These are phyloP conservation scores for Alternaria sp. DNA, from an alignment of 2,329 filamentous ascomycete genomes.

Conservation along the genomic window DNA sequence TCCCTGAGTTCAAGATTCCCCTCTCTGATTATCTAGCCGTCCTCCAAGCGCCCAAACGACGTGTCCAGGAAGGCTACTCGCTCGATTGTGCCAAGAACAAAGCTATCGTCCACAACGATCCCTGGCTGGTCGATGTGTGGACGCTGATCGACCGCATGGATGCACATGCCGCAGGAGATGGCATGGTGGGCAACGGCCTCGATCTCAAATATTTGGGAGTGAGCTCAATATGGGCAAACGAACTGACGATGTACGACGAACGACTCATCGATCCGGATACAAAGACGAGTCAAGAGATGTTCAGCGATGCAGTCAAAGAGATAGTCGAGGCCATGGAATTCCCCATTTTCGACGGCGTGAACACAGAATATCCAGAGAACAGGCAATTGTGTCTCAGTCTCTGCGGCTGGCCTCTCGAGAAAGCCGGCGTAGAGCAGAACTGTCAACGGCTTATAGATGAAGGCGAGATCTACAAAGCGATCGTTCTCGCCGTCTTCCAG, in stretches of 20 bases:
- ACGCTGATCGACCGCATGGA: slow-evolving; percentile 73
- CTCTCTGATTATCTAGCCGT: slow-evolving; percentile 44
- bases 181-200: slow-evolving; percentile 72
- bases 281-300: slow-evolving; percentile 63
- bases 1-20: slow-evolving; percentile 41
- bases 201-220: slow-evolving; percentile 81
- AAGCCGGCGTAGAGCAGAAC: slow-evolving; percentile 56
- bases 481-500: slow-evolving; percentile 76
- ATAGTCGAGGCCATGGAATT: slow-evolving; percentile 69
- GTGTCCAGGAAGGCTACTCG: slow-evolving; percentile 63
- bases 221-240: slow-evolving; percentile 72
- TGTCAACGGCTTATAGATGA: slow-evolving; percentile 60
- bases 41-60: slow-evolving; percentile 53
- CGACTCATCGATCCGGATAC: slow-evolving; percentile 44
- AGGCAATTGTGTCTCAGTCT: slow-evolving; percentile 77
- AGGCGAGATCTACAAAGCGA: slow-evolving; percentile 73
- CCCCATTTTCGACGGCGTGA: slow-evolving; percentile 67
- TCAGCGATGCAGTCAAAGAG: slow-evolving; percentile 61
- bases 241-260: slow-evolving; percentile 62
- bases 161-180: slow-evolving; percentile 67
- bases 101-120: slow-evolving; percentile 71
- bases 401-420: slow-evolving; percentile 71
- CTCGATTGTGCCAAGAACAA: slow-evolving; percentile 70
- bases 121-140: slow-evolving; percentile 81
- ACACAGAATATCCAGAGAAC: slow-evolving; percentile 71